A percentile compares a stretch with the other conserved stretches of the same genome.
Evolutionary conservation across 2,329 filamentous ascomycete genomes (phyloP).

Genomic region (Ceratocystis destructans): DNA sequence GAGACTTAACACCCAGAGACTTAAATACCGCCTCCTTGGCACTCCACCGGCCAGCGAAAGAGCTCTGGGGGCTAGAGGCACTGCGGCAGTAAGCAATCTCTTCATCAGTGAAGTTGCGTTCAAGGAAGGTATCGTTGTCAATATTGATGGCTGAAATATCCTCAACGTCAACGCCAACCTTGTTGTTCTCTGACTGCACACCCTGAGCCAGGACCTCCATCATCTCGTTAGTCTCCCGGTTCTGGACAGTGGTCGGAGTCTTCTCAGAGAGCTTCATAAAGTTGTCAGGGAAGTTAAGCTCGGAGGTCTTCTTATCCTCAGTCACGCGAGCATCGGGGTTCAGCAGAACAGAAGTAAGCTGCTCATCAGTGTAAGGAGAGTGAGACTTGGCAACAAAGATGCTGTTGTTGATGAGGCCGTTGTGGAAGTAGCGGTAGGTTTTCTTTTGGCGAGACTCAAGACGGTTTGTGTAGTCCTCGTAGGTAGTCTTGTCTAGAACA

Average conservation of each 20-base stretch:
- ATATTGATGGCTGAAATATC: constrained; percentile 78
- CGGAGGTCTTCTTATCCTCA: constrained; percentile 72
- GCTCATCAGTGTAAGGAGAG: constrained; percentile 76
- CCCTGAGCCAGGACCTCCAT: constrained; percentile 62
- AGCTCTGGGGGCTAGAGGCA: constrained; percentile 67
- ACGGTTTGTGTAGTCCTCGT: constrained; percentile 69
- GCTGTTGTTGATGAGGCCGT: constrained; percentile 93
- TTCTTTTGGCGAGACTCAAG: constrained; percentile 93
- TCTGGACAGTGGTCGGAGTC: constrained; percentile 34
- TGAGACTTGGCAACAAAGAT: constrained; percentile 92
- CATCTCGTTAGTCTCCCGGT: constrained; percentile 55
- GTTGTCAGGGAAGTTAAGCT: constrained; percentile 57
- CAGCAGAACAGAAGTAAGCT: constrained; percentile 77
- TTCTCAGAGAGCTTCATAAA: constrained; percentile 54
- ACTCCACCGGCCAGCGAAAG: constrained; percentile 90
- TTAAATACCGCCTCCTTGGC: constrained; percentile 99
- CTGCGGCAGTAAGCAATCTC: constrained; percentile 81
- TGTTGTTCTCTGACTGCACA: constrained; percentile 52
- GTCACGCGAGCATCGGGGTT: constrained; percentile 83
- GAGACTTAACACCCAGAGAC: constrained; percentile 72
- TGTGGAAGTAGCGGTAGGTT: constrained; percentile 97
- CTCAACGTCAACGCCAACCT: constrained; percentile 90
- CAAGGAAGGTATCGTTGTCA: constrained; percentile 82
- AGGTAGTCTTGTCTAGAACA: constrained; percentile 76
- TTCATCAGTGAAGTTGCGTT: constrained; percentile 78